Evolutionary conservation across 2,329 filamentous ascomycete genomes (phyloP), one percentile per base, ranked within the genome.

Genomic region (Fonsecaea nubica): DNA sequence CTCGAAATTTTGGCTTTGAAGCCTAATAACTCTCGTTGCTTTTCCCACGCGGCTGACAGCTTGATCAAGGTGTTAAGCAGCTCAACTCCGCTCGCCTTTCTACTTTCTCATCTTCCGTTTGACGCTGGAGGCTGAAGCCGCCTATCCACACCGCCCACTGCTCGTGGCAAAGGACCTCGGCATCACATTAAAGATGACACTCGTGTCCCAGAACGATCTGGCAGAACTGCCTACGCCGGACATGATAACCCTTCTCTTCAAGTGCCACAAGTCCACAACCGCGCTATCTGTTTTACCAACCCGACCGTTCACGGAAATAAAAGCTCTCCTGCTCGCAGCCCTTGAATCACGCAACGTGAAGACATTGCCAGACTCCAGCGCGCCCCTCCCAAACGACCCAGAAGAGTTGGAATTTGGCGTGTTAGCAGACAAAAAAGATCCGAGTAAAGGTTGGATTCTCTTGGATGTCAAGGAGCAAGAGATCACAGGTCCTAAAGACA

Each of bases 181-280:
- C 36, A 33, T 15, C 25, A 7, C 38, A 38, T 7, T 13, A n/a
- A 59, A 45, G 10, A 67, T 64, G 56, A 35, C 57, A 21, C 8
- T 42, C 35, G 32, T 35, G 5, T 54, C 60, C n/a, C 42, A 38
- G 7, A 63, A 65, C 25, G 58, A 60, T 9, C 58, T 72, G 38
- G 64, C 64, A 12, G 50, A 50, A 58, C 55, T 71, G 50, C 72
- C 69, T 30, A 69, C 68, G 56, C 83, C 87, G 53, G 79, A 83
- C n/a, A 81, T 85, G 71, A 82, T 86, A 72, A 91, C 90, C 9
- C 80, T 93, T 63, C 85, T 89, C 66, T 88, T 93, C 80, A 92
- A 92, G 77, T 85, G 90, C 76, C 88, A 90, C 74, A 86, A 87
- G 65, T 86, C 88, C 72, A 93, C 90, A 3, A 82, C 92, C 70